phyloP scores from a whole-genome alignment of 805 yeast genomes.

The Candida ovalis region DNA sequence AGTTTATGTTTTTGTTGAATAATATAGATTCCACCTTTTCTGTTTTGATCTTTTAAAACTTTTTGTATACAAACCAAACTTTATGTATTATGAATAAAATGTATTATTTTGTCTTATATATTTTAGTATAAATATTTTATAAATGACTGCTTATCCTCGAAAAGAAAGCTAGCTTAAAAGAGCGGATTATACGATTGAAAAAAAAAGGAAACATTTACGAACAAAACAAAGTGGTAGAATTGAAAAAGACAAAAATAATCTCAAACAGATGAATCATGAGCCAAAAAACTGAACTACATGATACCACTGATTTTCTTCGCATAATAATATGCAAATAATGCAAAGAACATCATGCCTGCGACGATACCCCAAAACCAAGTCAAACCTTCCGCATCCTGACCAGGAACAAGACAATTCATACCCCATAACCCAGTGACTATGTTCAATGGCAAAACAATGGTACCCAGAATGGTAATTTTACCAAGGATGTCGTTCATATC shows the following conservation, averaged over 20 bases:
- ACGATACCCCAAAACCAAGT: conserved; percentile 62
- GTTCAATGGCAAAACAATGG: conserved; percentile 91
- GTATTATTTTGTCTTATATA: not conserved
- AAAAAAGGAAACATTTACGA: no score
- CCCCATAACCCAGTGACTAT: conserved; percentile 98
- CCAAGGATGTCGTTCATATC: conserved; percentile 96
- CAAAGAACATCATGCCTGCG: conserved; percentile 42
- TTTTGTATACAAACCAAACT: not conserved
- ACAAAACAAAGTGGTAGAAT: not conserved
- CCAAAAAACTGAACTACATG: conserved; percentile 11
- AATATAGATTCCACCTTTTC: not conserved
- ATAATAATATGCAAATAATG: conserved; percentile 43
- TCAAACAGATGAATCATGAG: not conserved
- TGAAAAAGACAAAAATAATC: not conserved
- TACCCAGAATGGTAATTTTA: conserved; percentile 88
- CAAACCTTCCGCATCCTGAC: conserved; percentile 65
- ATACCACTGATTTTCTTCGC: conserved; percentile 40
- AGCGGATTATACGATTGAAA: no score
- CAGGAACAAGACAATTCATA: conserved; percentile 96
- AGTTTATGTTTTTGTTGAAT: no score
- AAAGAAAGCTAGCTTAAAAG: no score
- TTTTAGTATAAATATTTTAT: not conserved
- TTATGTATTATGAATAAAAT: not conserved
- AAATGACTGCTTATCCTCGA: no score
- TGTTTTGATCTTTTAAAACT: no score